Conservation (phyloP, 306 rosid species). For the Heteromeles arbutifolia region DNA sequence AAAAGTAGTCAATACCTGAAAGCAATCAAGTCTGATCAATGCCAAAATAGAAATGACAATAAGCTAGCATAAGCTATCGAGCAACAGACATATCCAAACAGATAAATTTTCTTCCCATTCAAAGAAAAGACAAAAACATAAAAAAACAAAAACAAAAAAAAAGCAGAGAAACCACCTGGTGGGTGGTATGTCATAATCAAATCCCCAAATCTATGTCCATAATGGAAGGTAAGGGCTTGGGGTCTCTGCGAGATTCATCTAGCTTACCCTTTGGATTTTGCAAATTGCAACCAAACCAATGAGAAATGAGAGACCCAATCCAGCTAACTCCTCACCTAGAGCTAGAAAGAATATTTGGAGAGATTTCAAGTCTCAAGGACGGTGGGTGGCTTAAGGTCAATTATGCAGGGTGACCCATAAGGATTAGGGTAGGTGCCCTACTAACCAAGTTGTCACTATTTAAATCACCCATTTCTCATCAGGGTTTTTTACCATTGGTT, state of each 20-base stretch:
- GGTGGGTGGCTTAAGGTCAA: conserved; percentile 10
- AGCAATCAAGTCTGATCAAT: too few species aligned
- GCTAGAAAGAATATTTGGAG: conserved; percentile 28
- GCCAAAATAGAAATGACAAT: too few species aligned
- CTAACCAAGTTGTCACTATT: conserved; percentile 15
- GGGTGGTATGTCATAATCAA: conserved; percentile 32
- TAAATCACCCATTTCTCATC: conserved; percentile 7
- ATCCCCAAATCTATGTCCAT: conserved; percentile 35
- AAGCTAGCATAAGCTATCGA: too few species aligned
- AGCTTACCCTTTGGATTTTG: not conserved
- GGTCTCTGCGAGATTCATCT: conserved; percentile 8
- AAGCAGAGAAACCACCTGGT: not conserved
- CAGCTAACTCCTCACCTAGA: not conserved
- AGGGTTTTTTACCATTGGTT: too few species aligned
- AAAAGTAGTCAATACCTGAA: too few species aligned
- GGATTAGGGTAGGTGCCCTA: conserved; percentile 17
- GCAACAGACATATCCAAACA: too few species aligned
- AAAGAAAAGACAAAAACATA: too few species aligned
- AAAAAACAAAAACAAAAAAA: too few species aligned
- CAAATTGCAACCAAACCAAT: not conserved
- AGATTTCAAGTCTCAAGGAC: conserved; percentile 15
- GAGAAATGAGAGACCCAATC: conserved; percentile 10
- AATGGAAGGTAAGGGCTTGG: conserved; percentile 15
- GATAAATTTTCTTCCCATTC: too few species aligned
- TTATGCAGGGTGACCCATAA: conserved; percentile 2